These are phyloP conservation scores for Arthroderma sp. DNA, from an alignment of 2,329 filamentous ascomycete genomes.

Conservation along the genomic window DNA sequence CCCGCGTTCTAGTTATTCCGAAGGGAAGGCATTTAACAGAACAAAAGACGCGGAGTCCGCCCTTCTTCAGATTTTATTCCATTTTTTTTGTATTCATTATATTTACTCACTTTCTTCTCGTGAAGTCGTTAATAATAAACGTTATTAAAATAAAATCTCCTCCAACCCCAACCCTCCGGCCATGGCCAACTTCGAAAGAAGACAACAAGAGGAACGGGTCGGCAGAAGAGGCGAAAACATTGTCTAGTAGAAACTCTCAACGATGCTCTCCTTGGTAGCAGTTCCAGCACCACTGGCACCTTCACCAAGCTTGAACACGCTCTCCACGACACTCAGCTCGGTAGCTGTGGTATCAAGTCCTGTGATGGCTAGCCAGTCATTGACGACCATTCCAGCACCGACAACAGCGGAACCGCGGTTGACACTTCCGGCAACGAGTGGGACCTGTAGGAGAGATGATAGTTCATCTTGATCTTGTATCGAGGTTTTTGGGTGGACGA, in stretches of 20 bases:
- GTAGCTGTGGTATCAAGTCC: conserved; percentile 94
- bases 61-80: neutral
- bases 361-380: conserved; percentile 93
- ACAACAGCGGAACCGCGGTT: conserved; percentile 90
- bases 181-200: neutral
- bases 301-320: conserved; percentile 87
- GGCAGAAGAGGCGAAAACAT: neutral
- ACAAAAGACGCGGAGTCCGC: neutral
- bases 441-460: conserved; percentile 82
- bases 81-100: neutral
- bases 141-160: neutral
- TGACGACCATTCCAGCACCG: conserved; percentile 93
- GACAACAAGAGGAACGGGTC: neutral
- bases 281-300: conserved; percentile 60
- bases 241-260: conserved; percentile 87
- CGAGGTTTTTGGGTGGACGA: conserved; percentile 93
- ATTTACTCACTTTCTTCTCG: neutral
- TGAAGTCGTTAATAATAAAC: neutral
- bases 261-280: conserved; percentile 87
- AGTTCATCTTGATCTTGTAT: conserved; percentile 98
- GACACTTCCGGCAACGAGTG: conserved; percentile 83
- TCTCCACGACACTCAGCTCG: conserved; percentile 91
- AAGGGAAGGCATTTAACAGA: neutral
- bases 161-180: neutral
- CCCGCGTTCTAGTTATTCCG: neutral